Evolutionary conservation across 345 rosid species (phyloP).

Genomic region (Eucalyptus fibrosa): DNA sequence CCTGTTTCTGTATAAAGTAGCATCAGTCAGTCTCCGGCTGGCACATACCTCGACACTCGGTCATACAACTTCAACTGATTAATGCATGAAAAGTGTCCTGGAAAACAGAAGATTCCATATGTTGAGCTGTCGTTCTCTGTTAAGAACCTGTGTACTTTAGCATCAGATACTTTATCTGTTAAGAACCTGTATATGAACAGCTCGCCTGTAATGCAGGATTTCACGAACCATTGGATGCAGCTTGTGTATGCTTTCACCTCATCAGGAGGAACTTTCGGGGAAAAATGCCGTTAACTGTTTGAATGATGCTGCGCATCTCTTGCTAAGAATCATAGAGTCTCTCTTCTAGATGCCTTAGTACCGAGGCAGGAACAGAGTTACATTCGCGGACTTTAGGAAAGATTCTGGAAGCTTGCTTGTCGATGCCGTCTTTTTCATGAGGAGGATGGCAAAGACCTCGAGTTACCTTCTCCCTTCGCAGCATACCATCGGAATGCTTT

Average conservation of each 20-base stretch:
- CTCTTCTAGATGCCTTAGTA: neutral
- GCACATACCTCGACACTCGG: rapidly evolving
- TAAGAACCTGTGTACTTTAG: neutral
- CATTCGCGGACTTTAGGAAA: rapidly evolving
- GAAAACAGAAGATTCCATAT: neutral
- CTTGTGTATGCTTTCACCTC: neutral
- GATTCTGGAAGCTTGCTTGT: neutral
- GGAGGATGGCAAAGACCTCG: neutral
- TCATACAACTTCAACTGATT: too few relatives aligned
- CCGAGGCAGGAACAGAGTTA: neutral
- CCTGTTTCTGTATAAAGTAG: too few relatives aligned
- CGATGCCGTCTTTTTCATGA: neutral
- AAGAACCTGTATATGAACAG: neutral
- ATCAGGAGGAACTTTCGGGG: neutral
- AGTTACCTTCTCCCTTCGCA: too few relatives aligned
- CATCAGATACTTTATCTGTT: too few relatives aligned
- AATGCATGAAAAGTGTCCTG: neutral
- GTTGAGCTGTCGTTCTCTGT: neutral
- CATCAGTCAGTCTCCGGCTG: too few relatives aligned
- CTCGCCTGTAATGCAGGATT: neutral
- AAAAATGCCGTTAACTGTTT: neutral
- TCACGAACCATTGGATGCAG: neutral
- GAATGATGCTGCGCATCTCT: neutral
- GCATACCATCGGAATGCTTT: too few relatives aligned
- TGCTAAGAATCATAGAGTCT: neutral